These are phyloP conservation scores for Rhodotorula paludigena DNA, from an alignment of 768 basidiomycete species.

Conservation along the genomic window DNA sequence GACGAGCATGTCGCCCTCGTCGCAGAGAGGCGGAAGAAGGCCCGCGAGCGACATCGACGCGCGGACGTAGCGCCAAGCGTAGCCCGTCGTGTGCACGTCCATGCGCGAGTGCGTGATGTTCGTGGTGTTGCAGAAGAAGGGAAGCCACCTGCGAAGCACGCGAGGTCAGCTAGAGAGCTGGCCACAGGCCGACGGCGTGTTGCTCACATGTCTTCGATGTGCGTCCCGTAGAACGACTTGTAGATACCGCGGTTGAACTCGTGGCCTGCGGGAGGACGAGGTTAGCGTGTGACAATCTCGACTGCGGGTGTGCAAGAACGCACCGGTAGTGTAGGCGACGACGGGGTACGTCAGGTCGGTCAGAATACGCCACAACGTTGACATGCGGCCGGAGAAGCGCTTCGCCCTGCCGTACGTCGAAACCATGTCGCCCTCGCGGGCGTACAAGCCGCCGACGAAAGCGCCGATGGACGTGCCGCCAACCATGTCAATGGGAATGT, in stretches of 20 bases:
- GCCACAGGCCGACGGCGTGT: background rate
- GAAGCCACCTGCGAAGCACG: conserved; percentile 61
- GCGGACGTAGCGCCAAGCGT: conserved; percentile 91
- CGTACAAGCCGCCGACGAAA: conserved; percentile 89
- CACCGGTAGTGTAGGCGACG: conserved; percentile 82
- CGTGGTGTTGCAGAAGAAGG: conserved; percentile 89
- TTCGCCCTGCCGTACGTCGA: conserved; percentile 79
- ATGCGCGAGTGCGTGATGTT: conserved; percentile 93
- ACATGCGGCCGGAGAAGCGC: conserved; percentile 82
- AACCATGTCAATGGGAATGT: conserved; percentile 82
- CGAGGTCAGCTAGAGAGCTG: background rate
- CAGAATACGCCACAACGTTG: conserved; percentile 86
- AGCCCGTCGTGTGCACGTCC: conserved; percentile 98
- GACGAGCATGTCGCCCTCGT: conserved; percentile 85
- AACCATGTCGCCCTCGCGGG: conserved; percentile 84
- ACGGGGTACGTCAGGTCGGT: conserved; percentile 87
- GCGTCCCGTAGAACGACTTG: conserved; percentile 57
- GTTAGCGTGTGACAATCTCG: background rate
- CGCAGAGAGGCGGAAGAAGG: conserved; percentile 85
- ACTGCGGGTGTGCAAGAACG: background rate
- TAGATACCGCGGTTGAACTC: conserved; percentile 93
- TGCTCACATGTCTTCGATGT: conserved; percentile 47
- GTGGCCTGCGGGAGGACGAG: conserved; percentile 58
- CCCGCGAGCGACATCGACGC: conserved; percentile 98
- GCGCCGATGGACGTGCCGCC: conserved; percentile 74